A percentile compares a stretch with the other conserved stretches of the same genome.
Evolutionary conservation across 2,329 filamentous ascomycete species (phyloP).

Genomic region (Fusarium concolor): DNA sequence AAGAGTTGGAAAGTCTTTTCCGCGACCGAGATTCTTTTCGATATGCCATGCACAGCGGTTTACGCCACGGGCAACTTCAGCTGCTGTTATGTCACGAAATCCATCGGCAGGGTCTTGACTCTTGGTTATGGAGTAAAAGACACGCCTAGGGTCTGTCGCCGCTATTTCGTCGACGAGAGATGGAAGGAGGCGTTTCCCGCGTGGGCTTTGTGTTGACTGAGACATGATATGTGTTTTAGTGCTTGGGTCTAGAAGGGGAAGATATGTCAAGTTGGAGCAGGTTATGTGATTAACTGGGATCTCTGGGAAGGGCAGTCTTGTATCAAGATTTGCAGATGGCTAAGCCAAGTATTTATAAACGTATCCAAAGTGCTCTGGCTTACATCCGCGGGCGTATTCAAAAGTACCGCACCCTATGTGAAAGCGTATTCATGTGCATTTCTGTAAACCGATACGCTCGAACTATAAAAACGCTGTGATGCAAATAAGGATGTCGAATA

Average conservation of each 20-base stretch:
- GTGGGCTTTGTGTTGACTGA: too few relatives aligned
- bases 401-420: too few relatives aligned
- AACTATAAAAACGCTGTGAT: too few relatives aligned
- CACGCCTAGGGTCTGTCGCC: constrained; percentile 44
- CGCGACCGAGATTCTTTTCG: constrained; percentile 45
- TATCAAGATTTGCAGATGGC: too few relatives aligned
- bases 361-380: too few relatives aligned
- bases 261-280: neutral
- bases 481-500: too few relatives aligned
- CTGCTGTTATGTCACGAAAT: constrained; percentile 46
- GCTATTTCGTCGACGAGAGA: constrained; percentile 43
- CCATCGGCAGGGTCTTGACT: constrained; percentile 42
- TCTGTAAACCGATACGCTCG: too few relatives aligned
- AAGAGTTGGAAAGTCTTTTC: constrained; percentile 49
- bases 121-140: constrained; percentile 54
- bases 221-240: neutral
- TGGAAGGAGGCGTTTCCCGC: constrained; percentile 33
- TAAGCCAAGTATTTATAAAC: too few relatives aligned
- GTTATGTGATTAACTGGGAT: too few relatives aligned
- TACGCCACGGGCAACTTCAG: constrained; percentile 46
- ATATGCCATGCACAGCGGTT: constrained; percentile 50
- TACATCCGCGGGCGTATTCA: too few relatives aligned
- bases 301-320: too few relatives aligned
- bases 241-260: neutral
- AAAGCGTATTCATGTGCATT: too few relatives aligned